Conservation (phyloP, 78 protist genomes). For the Dictyostelium firmibasis region DNA sequence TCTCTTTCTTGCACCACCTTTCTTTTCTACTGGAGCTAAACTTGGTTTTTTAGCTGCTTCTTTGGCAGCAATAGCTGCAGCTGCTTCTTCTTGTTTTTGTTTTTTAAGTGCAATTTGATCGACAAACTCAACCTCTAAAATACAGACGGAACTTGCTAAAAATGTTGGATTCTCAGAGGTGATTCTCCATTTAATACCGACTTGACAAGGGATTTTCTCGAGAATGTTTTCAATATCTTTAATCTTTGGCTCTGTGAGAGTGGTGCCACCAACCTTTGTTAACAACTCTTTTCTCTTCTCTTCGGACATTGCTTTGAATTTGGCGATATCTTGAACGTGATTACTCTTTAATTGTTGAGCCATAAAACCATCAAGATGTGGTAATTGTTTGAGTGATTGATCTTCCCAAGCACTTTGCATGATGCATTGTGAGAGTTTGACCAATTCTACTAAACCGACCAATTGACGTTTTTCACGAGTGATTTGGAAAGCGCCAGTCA, state of each 20-base stretch:
- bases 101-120: constrained; percentile 5
- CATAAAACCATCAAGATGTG: constrained; percentile 22
- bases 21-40: background rate
- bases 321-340: background rate
- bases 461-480: constrained; percentile 26
- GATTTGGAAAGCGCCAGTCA: constrained; percentile 64
- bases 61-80: background rate
- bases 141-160: constrained; percentile 9
- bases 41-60: background rate
- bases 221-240: constrained; percentile 46
- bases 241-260: background rate
- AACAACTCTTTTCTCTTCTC: constrained; percentile 42
- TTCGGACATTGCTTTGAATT: background rate
- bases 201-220: constrained; percentile 38
- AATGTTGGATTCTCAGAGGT: background rate
- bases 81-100: constrained; percentile 24
- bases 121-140: constrained; percentile 30
- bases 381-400: constrained; percentile 58
- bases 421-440: constrained; percentile 36
- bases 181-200: constrained; percentile 15
- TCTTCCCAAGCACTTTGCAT: constrained; percentile 75
- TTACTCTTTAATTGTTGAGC: background rate
- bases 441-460: constrained; percentile 8
- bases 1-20: background rate
- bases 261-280: background rate